Evolutionary conservation across 345 rosid genomes (phyloP), one percentile per base, ranked within the genome.

Genomic region (Euphorbia lathyris): DNA sequence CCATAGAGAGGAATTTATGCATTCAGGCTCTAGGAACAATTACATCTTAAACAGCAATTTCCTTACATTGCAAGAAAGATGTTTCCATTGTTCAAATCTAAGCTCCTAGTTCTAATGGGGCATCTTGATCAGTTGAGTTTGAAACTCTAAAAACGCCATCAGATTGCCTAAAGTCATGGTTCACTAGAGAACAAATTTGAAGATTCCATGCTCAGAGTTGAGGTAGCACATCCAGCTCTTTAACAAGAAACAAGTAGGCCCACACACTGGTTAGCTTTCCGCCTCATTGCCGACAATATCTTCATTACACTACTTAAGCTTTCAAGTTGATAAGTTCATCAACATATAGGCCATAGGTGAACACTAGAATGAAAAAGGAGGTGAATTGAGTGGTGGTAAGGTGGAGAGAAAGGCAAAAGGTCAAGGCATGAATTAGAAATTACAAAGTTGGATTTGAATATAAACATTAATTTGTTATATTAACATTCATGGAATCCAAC

Each of bases 251-350:
- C 52, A 9, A 63, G 36, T 58, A 27, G 30, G 27, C 12, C 14
- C n/a, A 22, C 12, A 13, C 17, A 59, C 23, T 32, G 20, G 42
- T 4, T 59, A 14, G 9, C 64, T 59, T 59, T 20, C 64, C 19
- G 20, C 9, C 38, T 29, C 42, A 59, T 30, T 52, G 3, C 68
- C 68, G 27, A 45, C 70, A 66, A 64, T 20, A 27, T 48, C 11
- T 52, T 29, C 4, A 65, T 60, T 25, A 17, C 45, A 17, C 40
- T 9, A 19, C 19, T 20, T n/a, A 38, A 40, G 51, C 64, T 59
- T 3, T 30, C 65, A 61, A 19, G 20, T 20, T 13, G 12, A 40
- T 23, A 42, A 63, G 50, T 23, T 42, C 12, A 42, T 26, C 67
- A 63, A 42, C 20, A 40, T 6, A 13, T 5, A 62, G 9, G 23